phyloP scores from a whole-genome alignment of 2,329 filamentous ascomycete species.

The Hypoxylon sp. region DNA sequence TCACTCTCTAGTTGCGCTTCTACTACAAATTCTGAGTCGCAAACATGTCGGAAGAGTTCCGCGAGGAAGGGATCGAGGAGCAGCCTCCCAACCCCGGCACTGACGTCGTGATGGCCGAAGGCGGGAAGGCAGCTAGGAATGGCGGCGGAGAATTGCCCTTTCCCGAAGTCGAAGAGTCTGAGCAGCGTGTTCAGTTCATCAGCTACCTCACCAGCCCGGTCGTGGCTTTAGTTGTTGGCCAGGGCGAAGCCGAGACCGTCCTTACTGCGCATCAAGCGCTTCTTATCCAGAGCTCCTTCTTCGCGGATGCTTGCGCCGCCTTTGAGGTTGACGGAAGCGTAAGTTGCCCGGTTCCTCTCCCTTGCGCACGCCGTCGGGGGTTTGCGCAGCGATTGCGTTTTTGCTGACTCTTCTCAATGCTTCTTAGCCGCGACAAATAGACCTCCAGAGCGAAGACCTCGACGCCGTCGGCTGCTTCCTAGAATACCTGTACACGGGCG shows the following conservation, averaged over 20 bases:
- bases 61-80: constrained; percentile 43
- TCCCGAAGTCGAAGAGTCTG: constrained; percentile 48
- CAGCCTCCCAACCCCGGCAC: constrained; percentile 40
- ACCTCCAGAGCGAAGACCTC: constrained; percentile 71
- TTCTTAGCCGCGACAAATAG: constrained; percentile 68
- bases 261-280: constrained; percentile 84
- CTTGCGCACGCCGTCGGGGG: neutral
- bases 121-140: constrained; percentile 42
- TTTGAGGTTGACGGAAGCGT: constrained; percentile 70
- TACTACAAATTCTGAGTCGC: neutral
- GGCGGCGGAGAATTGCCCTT: constrained; percentile 49
- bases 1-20: neutral
- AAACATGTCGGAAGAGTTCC: constrained; percentile 44
- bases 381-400: constrained; percentile 5
- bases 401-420: constrained; percentile 11
- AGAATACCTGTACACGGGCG: constrained; percentile 83
- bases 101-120: constrained; percentile 47
- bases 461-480: constrained; percentile 81
- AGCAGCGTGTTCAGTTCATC: constrained; percentile 56
- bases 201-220: constrained; percentile 74
- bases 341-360: constrained; percentile 43
- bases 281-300: constrained; percentile 76
- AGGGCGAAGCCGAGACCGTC: constrained; percentile 64
- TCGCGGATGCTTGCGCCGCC: constrained; percentile 67
- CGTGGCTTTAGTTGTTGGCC: constrained; percentile 71